Evolutionary conservation across 192 early-diverging fungal genomes (phyloP).

Genomic region (Backusella psychrophila): DNA sequence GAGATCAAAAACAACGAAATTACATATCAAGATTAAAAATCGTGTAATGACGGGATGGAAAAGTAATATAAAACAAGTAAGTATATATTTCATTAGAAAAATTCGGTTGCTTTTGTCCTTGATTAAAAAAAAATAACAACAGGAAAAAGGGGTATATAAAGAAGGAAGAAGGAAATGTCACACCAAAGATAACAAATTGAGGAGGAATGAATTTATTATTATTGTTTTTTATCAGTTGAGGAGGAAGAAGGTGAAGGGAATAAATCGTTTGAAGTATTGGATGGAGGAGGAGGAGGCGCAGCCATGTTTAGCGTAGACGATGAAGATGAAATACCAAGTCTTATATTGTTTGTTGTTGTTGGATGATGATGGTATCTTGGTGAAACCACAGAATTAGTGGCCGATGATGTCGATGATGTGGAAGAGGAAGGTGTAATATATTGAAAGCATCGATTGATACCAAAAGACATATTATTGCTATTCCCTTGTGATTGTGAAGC

Average conservation of each 20-base stretch:
- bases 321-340: neutral
- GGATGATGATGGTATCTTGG: neutral
- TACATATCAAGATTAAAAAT: neutral
- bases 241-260: constrained; percentile 5
- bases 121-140: neutral
- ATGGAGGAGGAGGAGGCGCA: neutral
- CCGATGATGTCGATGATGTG: neutral
- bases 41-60: neutral
- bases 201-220: neutral
- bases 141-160: neutral
- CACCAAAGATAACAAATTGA: neutral
- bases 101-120: no score
- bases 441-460: constrained; percentile 1
- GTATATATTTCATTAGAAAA: no score
- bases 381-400: neutral
- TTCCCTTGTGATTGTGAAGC: neutral
- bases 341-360: constrained; percentile 5
- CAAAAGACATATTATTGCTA: neutral
- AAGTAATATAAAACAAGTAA: no score
- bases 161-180: neutral
- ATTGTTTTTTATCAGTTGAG: neutral
- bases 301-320: neutral
- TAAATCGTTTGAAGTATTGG: neutral
- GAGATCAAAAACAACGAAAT: neutral
- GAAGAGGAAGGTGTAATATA: neutral